phyloP scores from a whole-genome alignment of 2,329 filamentous ascomycete species.

The Cryphonectria carpinicola region DNA sequence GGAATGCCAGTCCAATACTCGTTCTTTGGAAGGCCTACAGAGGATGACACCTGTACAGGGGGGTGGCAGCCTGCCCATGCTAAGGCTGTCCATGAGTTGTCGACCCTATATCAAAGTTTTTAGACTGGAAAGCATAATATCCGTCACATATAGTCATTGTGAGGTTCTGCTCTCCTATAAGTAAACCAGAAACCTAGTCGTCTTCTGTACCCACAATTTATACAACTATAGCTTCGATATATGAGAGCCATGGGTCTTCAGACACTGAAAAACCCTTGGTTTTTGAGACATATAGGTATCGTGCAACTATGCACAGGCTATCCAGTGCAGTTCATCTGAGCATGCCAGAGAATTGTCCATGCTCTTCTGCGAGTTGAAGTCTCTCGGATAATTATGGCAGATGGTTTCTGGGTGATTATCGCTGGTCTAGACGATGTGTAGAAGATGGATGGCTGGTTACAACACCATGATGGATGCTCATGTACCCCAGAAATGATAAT shows the following conservation, averaged over 20 bases:
- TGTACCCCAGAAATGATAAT: background rate
- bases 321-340: background rate
- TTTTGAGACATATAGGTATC: background rate
- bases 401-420: background rate
- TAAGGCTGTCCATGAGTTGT: background rate
- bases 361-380: background rate
- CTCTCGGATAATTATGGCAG: background rate
- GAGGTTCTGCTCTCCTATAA: background rate
- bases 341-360: background rate
- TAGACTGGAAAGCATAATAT: background rate
- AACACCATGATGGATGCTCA: background rate
- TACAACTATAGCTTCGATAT: background rate
- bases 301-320: background rate
- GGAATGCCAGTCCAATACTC: background rate
- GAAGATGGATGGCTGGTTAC: background rate
- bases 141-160: background rate
- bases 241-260: background rate
- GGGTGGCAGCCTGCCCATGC: background rate
- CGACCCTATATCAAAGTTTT: background rate
- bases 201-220: background rate
- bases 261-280: background rate
- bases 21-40: background rate
- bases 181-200: background rate
- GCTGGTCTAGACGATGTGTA: background rate
- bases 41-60: background rate